Evolutionary conservation across 352 stramenopile species (phyloP).

Genomic region (Phytopythium aichiense): DNA sequence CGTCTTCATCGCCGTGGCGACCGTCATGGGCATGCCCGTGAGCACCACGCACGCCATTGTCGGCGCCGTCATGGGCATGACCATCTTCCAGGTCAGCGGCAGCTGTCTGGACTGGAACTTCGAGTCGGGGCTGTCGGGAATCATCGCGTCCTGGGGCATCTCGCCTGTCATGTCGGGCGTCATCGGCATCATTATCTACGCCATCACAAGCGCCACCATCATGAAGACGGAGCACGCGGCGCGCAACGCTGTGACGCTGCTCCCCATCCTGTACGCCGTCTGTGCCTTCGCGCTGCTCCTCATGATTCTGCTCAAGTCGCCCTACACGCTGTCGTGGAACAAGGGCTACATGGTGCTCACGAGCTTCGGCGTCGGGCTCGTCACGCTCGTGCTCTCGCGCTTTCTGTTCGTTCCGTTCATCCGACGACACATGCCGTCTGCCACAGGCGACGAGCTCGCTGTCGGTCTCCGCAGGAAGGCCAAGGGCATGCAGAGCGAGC

Average conservation of each 20-base stretch:
- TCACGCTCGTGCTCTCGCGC: conserved; percentile 4
- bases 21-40: conserved; percentile 52
- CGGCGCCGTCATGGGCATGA: conserved; percentile 64
- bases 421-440: conserved; percentile 14
- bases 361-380: conserved; percentile 5
- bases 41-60: conserved; percentile 75
- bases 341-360: conserved; percentile 9
- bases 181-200: conserved; percentile 50
- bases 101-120: conserved; percentile 30
- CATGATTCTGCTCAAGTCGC: conserved; percentile 26
- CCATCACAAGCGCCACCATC: conserved; percentile 29
- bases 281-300: conserved; percentile 27
- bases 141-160: conserved; percentile 70
- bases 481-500: not conserved
- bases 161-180: conserved; percentile 52
- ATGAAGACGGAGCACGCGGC: conserved; percentile 24
- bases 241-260: conserved; percentile 21
- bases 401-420: conserved; percentile 24
- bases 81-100: conserved; percentile 34
- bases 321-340: conserved; percentile 6
- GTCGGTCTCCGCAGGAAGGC: not conserved
- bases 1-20: conserved; percentile 49
- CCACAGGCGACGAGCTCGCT: conserved; percentile 12
- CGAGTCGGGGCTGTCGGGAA: conserved; percentile 30
- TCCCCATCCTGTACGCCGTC: conserved; percentile 35